Base-by-base conservation (phyloP, 2,329 filamentous ascomycete genomes). In the Colletotrichum horii region DNA sequence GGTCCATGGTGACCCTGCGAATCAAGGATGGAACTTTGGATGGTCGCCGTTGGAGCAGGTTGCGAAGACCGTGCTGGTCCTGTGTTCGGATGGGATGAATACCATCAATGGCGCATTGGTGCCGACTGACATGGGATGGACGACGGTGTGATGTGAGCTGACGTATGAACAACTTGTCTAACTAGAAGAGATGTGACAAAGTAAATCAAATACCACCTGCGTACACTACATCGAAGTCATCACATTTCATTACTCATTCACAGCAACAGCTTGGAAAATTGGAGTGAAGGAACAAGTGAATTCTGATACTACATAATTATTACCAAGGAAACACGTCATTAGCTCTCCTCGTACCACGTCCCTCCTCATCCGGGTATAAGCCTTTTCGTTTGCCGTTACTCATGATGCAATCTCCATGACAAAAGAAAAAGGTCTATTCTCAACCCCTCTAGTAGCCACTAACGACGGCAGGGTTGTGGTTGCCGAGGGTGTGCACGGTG, bases 301-400 rank as follows among this genome's bases (percentile, higher is more conserved):
- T 75, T 71, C 12, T 52, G n/a, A 60, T 58, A 24, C 26, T 67
- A 32, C 26, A 22, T 16, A 48, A 68, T 75, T 73, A 75, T 73
- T 75, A 73, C 73, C 14, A 65, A 58, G 69, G 64, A 22, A 22
- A 19, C 32, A 34, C 43, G 58, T 75, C 38, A 68, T 75, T 68
- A 64, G 58, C 8, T 56, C 22, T 70, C 28, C 19, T 43, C 56
- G 19, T n/a, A 48, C 38, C 38, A 48, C 38, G 19, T 48, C 38
- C 19, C 38, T 48, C n/a, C 38, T 48, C 38, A 30, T 62, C 34
- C 64, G 73, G 73, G 73, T 75, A 73, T 75, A 73, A 75, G n/a
- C 70, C 43, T 75, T 75, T 68, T 75, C 73, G 69, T 73, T 32
- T 68, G 73, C 73, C 69, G 22, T 68, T 11, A 58, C 69, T 67